phyloP scores from a whole-genome alignment of 139 green algal genomes.

The Micromonas pusilla region DNA sequence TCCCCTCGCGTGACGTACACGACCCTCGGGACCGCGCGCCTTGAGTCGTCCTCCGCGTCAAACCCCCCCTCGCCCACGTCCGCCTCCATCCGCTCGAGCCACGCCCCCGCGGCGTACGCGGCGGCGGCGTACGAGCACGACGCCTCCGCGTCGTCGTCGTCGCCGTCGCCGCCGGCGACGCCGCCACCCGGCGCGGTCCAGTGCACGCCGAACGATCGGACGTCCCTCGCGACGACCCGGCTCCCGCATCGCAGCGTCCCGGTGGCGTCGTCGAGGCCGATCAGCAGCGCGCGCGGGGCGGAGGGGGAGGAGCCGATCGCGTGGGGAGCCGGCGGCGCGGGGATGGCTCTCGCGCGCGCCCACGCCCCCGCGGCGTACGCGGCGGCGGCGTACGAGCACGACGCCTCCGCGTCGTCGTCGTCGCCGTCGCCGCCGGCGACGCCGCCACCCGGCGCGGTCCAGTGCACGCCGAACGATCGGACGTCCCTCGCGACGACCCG shows the following conservation, averaged over 20 bases:
- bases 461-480: conserved; percentile 53
- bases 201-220: conserved; percentile 57
- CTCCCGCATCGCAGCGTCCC: conserved; percentile 55
- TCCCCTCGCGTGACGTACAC: conserved; percentile 1
- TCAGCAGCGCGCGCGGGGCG: conserved; percentile 28
- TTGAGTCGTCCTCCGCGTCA: too few relatives aligned
- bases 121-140: too few relatives aligned
- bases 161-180: neutral
- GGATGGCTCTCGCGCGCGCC: too few relatives aligned
- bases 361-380: neutral
- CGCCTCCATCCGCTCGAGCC: neutral
- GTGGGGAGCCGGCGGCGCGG: too few relatives aligned
- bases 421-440: neutral
- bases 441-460: too few relatives aligned
- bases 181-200: too few relatives aligned
- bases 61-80: neutral
- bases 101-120: neutral
- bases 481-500: conserved; percentile 46
- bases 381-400: too few relatives aligned
- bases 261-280: conserved; percentile 51
- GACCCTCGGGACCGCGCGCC: too few relatives aligned
- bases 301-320: neutral
- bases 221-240: conserved; percentile 41
- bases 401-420: neutral
- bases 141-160: neutral